Evolutionary conservation across 495 filamentous ascomycete genomes (phyloP).

Genomic region (Lasiosphaeria miniovina): DNA sequence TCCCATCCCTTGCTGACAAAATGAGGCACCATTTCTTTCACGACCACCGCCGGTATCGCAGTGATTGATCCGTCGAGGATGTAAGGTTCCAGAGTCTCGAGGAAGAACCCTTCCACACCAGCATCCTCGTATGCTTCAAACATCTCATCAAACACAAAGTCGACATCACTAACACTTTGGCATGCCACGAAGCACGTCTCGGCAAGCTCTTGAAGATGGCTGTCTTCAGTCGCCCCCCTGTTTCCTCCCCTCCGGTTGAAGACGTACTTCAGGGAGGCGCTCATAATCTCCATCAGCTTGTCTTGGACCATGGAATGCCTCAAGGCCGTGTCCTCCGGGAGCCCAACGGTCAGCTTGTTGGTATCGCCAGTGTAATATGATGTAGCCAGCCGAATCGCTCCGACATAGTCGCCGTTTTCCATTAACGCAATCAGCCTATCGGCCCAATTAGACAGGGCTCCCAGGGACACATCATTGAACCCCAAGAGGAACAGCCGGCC

Average conservation of each 20-base stretch:
- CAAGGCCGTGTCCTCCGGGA: slow-evolving; percentile 76
- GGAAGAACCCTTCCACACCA: slow-evolving; percentile 67
- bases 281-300: slow-evolving; percentile 89
- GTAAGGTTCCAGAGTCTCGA: slow-evolving; percentile 81
- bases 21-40: slow-evolving; percentile 81
- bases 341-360: slow-evolving; percentile 86
- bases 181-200: slow-evolving; percentile 81
- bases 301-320: slow-evolving; percentile 83
- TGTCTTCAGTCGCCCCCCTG: slow-evolving; percentile 48
- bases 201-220: slow-evolving; percentile 73
- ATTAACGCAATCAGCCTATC: slow-evolving; percentile 92
- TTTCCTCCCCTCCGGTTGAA: slow-evolving; percentile 63
- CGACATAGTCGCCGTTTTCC: slow-evolving; percentile 91
- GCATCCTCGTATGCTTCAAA: slow-evolving; percentile 86
- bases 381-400: slow-evolving; percentile 84
- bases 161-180: slow-evolving; percentile 66
- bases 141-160: slow-evolving; percentile 87
- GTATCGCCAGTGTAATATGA: slow-evolving; percentile 85
- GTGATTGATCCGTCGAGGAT: slow-evolving; percentile 75
- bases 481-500: slow-evolving; percentile 88
- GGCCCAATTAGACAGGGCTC: slow-evolving; percentile 95
- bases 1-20: slow-evolving; percentile 70
- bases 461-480: slow-evolving; percentile 84
- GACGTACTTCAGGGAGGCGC: slow-evolving; percentile 86
- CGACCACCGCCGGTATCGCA: slow-evolving; percentile 72